Evolutionary conservation across 306 rosid species (phyloP), one percentile per base, ranked within the genome.

Genomic region (Rubus parviflorus): DNA sequence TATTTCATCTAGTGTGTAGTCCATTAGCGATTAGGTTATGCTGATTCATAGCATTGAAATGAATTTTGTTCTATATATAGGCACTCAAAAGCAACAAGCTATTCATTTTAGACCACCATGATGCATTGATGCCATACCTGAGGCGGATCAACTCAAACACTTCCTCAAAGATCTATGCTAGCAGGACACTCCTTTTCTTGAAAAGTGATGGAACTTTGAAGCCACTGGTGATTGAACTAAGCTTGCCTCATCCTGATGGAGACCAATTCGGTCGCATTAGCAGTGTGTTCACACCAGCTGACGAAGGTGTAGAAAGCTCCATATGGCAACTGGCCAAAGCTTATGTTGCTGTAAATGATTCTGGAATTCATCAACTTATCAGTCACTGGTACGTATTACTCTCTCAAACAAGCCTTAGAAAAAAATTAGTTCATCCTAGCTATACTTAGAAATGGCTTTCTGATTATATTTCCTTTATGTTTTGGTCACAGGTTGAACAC

Each of bases 321-420:
- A 76, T 88, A 79, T 92, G 97, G 97, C 81, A 72, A 42, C 85
- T 92, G 54, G 97, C 95, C 12, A 92, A 92, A 81, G 92, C 95
- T 72, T 91, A 89, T 71, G 98, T 81, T 0, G 75, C 88, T 3
- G 97, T 91, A 0, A 88, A 89, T 72, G 95, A 93, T 75, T 82
- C 96, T 0, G 84, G 98, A 72, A 68, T 51, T 66, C 97, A 92
- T 83, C 93, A 92, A 72, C 93, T 92, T 53, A 76, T 92, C 46
- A 90, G 93, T 60, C 95, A 87, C 53, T 89, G 93, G 94, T 91
- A 88, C 4, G 92, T 91, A 88, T 6, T 70, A 75, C 14, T 43
- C 22, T 51, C 58, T 7, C 54, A n/a, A 42, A 60, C n/a, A 23
- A 79, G 10, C 10, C 46, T 70, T 0, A 48, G 30, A 3, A 52